A percentile compares a stretch with the other conserved stretches of the same genome.
phyloP scores from a whole-genome alignment of 2,329 filamentous ascomycete species.

The Aureobasidium sp. region DNA sequence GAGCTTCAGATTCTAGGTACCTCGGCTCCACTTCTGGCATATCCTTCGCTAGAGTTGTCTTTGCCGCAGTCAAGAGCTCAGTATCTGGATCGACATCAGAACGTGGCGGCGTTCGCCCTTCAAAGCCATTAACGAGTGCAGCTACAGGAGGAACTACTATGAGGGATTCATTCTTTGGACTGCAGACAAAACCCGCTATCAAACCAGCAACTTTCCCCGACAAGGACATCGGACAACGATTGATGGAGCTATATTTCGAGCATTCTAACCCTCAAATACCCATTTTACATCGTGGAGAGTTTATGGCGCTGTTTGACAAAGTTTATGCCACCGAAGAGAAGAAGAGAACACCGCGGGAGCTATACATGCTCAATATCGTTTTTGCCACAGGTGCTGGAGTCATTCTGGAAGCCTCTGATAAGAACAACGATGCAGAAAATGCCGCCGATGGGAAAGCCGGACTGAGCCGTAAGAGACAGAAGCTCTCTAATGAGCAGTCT shows the following conservation, averaged over 20 bases:
- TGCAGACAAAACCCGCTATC: conserved; percentile 84
- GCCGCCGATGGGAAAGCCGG: conserved; percentile 25
- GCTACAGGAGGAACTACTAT: conserved; percentile 63
- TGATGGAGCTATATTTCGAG: conserved; percentile 85
- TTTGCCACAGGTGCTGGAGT: conserved; percentile 94
- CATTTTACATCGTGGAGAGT: conserved; percentile 79
- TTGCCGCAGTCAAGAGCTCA: conserved; percentile 81
- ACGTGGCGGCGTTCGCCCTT: conserved; percentile 51
- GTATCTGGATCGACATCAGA: conserved; percentile 51
- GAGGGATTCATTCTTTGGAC: conserved; percentile 94
- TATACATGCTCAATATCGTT: conserved; percentile 95
- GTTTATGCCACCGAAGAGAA: conserved; percentile 64
- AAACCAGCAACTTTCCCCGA: conserved; percentile 78
- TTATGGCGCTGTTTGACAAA: conserved; percentile 77
- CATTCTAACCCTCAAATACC: conserved; percentile 95
- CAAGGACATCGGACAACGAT: conserved; percentile 59
- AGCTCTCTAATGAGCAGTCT: conserved; percentile 42
- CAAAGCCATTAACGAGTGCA: conserved; percentile 44
- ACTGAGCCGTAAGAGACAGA: conserved; percentile 39
- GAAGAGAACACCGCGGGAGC: conserved; percentile 63
- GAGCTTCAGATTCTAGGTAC: conserved; percentile 68
- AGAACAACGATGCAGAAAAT: not conserved
- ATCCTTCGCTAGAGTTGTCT: conserved; percentile 88
- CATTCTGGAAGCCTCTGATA: conserved; percentile 55
- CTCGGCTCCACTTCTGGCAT: conserved; percentile 82